Percentiles rank a stretch among this genome's conserved stretches.
These are phyloP conservation scores for Cicer yamashitae DNA, from an alignment of 306 rosid species.

Conservation along the genomic window DNA sequence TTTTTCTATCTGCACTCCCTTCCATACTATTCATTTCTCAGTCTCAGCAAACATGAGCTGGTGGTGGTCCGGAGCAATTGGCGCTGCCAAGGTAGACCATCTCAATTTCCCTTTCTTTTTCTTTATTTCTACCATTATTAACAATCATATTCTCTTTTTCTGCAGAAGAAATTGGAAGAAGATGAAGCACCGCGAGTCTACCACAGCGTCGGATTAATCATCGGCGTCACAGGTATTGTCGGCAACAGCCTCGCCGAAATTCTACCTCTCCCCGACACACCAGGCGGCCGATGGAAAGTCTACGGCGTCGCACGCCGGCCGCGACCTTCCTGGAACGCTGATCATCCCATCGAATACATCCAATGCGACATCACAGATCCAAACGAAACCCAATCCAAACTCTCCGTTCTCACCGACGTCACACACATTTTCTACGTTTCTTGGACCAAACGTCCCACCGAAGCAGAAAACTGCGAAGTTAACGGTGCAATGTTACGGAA, in stretches of 20 bases:
- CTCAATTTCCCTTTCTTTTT: neutral
- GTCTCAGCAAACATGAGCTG: slow-evolving; percentile 38
- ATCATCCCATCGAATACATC: slow-evolving; percentile 67
- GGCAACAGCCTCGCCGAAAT: slow-evolving; percentile 88
- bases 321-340: slow-evolving; percentile 72
- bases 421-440: slow-evolving; percentile 74
- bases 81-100: slow-evolving; percentile 48
- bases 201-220: slow-evolving; percentile 59
- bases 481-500: slow-evolving; percentile 69
- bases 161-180: slow-evolving; percentile 66
- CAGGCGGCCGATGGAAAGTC: slow-evolving; percentile 86
- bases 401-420: slow-evolving; percentile 64
- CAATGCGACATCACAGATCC: slow-evolving; percentile 75
- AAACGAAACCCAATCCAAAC: slow-evolving; percentile 59
- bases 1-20: no score
- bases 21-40: neutral
- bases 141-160: neutral
- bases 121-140: neutral
- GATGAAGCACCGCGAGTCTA: slow-evolving; percentile 55
- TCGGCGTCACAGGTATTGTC: slow-evolving; percentile 79
- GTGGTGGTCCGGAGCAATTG: slow-evolving; percentile 58
- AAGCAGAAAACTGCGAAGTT: slow-evolving; percentile 59
- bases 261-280: slow-evolving; percentile 74
- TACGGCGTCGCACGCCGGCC: slow-evolving; percentile 83
- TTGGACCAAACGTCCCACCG: slow-evolving; percentile 61